These are phyloP conservation scores for Neurospora intermedia DNA, from an alignment of 495 filamentous ascomycete genomes.

Conservation along the genomic window DNA sequence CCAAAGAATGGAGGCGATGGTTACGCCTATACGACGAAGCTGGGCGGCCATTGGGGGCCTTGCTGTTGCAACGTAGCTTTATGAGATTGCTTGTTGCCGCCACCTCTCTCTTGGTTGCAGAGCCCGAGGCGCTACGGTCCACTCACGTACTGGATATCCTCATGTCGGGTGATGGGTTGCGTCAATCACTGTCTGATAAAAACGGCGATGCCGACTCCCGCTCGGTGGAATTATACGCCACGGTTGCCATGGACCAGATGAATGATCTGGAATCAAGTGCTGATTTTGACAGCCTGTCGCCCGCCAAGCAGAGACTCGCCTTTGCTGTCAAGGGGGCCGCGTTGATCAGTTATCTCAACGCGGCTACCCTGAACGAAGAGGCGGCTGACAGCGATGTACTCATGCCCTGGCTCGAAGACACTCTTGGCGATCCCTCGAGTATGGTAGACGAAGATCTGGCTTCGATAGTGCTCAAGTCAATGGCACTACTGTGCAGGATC, in stretches of 20 bases:
- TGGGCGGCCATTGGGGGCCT: conserved; percentile 77
- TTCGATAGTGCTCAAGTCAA: conserved; percentile 62
- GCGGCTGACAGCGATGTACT: conserved; percentile 71
- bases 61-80: conserved; percentile 78
- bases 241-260: conserved; percentile 71
- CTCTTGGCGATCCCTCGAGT: conserved; percentile 63
- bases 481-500: conserved; percentile 67
- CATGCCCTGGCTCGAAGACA: conserved; percentile 75
- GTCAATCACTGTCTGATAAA: conserved; percentile 26
- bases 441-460: conserved; percentile 70
- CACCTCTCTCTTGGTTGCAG: conserved; percentile 58
- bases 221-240: conserved; percentile 59
- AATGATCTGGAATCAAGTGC: conserved; percentile 75
- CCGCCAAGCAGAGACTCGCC: conserved; percentile 79
- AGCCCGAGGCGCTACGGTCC: conserved; percentile 45
- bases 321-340: conserved; percentile 75
- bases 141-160: conserved; percentile 68
- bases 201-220: conserved; percentile 37
- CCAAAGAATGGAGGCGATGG: conserved; percentile 72
- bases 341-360: conserved; percentile 76
- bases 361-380: conserved; percentile 66
- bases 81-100: conserved; percentile 73
- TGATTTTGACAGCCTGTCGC: conserved; percentile 77
- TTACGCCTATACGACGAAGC: conserved; percentile 68
- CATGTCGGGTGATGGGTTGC: conserved; percentile 38